phyloP scores from a whole-genome alignment of 225 moss, liverwort and hornwort species.

The Takakia lepidozioides region DNA sequence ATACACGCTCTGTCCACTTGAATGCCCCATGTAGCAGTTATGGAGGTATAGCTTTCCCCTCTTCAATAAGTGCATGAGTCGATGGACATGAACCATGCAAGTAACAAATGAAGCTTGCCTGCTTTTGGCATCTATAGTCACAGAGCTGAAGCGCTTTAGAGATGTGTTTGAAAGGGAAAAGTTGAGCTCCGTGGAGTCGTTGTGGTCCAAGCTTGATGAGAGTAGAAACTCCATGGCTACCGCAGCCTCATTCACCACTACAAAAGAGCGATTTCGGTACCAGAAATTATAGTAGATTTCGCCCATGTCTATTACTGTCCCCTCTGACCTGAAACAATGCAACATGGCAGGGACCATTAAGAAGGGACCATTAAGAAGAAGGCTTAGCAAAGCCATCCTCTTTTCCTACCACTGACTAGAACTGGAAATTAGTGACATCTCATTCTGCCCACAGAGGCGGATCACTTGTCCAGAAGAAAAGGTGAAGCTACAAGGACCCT shows the following conservation, averaged over 20 bases:
- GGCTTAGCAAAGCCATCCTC: too few relatives aligned
- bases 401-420: too few relatives aligned
- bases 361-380: too few relatives aligned
- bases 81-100: too few relatives aligned
- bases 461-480: too few relatives aligned
- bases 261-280: conserved; percentile 92
- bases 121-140: conserved; percentile 87
- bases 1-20: too few relatives aligned
- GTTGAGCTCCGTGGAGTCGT: conserved; percentile 73
- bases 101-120: conserved; percentile 55
- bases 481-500: too few relatives aligned
- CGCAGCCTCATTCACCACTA: conserved; percentile 84
- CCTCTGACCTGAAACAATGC: conserved; percentile 54
- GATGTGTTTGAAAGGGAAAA: conserved; percentile 87
- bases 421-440: too few relatives aligned
- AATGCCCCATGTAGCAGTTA: too few relatives aligned
- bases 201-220: conserved; percentile 80
- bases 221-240: conserved; percentile 94
- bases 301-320: conserved; percentile 85
- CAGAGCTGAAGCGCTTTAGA: conserved; percentile 85
- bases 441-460: too few relatives aligned
- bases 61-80: too few relatives aligned
- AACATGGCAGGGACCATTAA: conserved; percentile 13
- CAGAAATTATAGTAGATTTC: conserved; percentile 94
- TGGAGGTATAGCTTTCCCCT: too few relatives aligned